Evolutionary conservation across 2,329 filamentous ascomycete species (phyloP).

Genomic region (Cercospora janseana): DNA sequence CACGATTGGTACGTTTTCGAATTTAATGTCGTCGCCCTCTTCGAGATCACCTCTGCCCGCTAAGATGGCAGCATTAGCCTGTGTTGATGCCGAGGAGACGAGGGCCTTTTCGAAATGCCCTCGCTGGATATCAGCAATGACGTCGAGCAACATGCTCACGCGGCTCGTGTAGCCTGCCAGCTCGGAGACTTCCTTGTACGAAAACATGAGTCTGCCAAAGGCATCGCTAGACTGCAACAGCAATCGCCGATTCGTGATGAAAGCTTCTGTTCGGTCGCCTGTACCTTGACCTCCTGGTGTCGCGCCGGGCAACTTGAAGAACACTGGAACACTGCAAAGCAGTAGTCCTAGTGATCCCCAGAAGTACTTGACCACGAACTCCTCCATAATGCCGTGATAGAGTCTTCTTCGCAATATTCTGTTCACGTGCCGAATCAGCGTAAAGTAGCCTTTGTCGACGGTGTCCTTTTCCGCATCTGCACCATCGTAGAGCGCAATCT

Average conservation of each 20-base stretch:
- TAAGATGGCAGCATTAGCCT: slow-evolving; percentile 79
- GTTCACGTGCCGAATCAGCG: slow-evolving; percentile 98
- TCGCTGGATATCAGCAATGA: slow-evolving; percentile 88
- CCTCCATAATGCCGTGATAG: slow-evolving; percentile 99
- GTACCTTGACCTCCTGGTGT: slow-evolving; percentile 21
- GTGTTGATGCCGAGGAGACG: slow-evolving; percentile 80
- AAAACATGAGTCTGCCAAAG: slow-evolving; percentile 95
- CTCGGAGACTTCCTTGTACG: slow-evolving; percentile 95
- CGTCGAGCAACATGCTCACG: slow-evolving; percentile 82
- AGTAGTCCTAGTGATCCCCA: slow-evolving; percentile 92
- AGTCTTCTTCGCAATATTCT: slow-evolving; percentile 85
- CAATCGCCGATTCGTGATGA: slow-evolving; percentile 91
- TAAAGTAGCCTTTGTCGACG: slow-evolving; percentile 97
- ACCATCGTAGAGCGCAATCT: slow-evolving; percentile 86
- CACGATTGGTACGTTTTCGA: slow-evolving; percentile 88
- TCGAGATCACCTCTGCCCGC: slow-evolving; percentile 76
- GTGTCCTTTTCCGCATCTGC: slow-evolving; percentile 95
- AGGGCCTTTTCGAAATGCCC: slow-evolving; percentile 96
- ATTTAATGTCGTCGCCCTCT: slow-evolving; percentile 81
- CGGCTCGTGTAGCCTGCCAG: slow-evolving; percentile 92
- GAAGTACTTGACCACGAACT: slow-evolving; percentile 99
- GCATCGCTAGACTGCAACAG: slow-evolving; percentile 91
- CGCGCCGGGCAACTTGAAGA: slow-evolving; percentile 66
- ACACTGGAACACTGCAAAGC: slow-evolving; percentile 91
- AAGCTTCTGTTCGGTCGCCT: slow-evolving; percentile 52